phyloP scores from a whole-genome alignment of 1,284 basidiomycete species.

The Spongiforma sp. region DNA sequence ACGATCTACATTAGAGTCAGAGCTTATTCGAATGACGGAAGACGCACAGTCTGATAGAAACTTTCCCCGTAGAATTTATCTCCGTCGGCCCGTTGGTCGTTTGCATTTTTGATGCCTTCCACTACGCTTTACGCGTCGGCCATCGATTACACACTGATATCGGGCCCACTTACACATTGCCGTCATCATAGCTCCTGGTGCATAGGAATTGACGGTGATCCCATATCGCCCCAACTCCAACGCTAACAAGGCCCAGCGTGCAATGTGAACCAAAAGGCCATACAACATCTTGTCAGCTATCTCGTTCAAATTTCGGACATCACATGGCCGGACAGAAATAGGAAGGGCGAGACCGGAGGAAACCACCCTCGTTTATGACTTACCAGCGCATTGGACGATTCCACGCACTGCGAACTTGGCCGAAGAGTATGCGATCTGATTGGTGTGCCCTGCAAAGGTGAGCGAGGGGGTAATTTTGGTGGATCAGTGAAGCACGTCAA shows the following conservation, averaged over 20 bases:
- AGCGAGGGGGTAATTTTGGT: too few species aligned
- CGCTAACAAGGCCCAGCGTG: slow-evolving; percentile 7
- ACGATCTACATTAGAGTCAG: not conserved
- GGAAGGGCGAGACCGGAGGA: not conserved
- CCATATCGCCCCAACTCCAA: slow-evolving; percentile 21
- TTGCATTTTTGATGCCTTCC: slow-evolving; percentile 2
- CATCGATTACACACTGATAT: not conserved
- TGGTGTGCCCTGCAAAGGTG: slow-evolving; percentile 4
- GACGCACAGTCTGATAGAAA: slow-evolving; percentile 9
- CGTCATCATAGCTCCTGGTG: slow-evolving; percentile 27
- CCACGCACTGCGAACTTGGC: slow-evolving; percentile 51
- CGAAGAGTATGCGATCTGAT: slow-evolving; percentile 35
- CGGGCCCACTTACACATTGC: slow-evolving; percentile 16
- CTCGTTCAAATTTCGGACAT: not conserved
- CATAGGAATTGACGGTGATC: slow-evolving; percentile 26
- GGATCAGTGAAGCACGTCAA: too few species aligned
- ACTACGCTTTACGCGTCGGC: slow-evolving; percentile 1
- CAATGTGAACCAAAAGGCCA: slow-evolving; percentile 5
- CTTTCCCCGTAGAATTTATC: not conserved
- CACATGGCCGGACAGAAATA: slow-evolving; percentile 8
- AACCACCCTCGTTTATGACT: slow-evolving; percentile 1
- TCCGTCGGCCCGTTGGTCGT: not conserved
- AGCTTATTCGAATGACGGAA: not conserved
- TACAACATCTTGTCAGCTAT: slow-evolving; percentile 11
- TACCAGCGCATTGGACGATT: slow-evolving; percentile 43